phyloP scores from a whole-genome alignment of 208 protist species.

The Acanthamoeba quina region DNA sequence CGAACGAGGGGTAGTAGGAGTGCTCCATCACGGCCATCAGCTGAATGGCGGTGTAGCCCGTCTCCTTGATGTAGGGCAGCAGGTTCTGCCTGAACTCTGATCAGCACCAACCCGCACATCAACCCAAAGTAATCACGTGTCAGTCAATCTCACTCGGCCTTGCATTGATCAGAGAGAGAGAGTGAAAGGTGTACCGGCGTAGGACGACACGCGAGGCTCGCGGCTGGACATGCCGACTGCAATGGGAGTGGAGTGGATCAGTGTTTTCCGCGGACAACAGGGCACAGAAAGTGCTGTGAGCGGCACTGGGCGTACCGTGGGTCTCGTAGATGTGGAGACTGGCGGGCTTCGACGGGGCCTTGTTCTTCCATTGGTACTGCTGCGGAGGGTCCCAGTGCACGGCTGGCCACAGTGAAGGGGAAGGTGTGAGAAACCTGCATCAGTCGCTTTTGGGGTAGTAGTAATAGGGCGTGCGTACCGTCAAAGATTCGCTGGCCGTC shows the following conservation, averaged over 20 bases:
- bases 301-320: conserved; percentile 77
- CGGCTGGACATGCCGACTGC: conserved; percentile 89
- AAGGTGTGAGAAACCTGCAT: conserved; percentile 56
- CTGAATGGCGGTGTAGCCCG: conserved; percentile 94
- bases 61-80: conserved; percentile 88
- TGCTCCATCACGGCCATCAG: conserved; percentile 96
- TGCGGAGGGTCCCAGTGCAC: conserved; percentile 86
- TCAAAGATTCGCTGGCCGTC: conserved; percentile 34
- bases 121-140: background rate
- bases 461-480: background rate
- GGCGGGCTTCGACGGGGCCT: conserved; percentile 74
- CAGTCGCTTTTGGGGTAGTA: background rate
- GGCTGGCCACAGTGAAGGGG: conserved; percentile 22
- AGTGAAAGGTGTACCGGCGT: conserved; percentile 65
- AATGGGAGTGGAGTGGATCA: background rate
- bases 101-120: background rate
- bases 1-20: conserved; percentile 95
- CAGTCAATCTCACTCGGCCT: background rate
- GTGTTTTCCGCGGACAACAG: too few relatives aligned
- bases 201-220: conserved; percentile 84
- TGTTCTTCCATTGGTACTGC: conserved; percentile 84
- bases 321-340: conserved; percentile 90
- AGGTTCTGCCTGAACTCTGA: conserved; percentile 88
- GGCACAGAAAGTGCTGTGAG: too few relatives aligned
- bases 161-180: background rate